A percentile compares a stretch with the other conserved stretches of the same genome.
Conservation (phyloP, 2,329 filamentous ascomycete species). For the Exophiala sp. region DNA sequence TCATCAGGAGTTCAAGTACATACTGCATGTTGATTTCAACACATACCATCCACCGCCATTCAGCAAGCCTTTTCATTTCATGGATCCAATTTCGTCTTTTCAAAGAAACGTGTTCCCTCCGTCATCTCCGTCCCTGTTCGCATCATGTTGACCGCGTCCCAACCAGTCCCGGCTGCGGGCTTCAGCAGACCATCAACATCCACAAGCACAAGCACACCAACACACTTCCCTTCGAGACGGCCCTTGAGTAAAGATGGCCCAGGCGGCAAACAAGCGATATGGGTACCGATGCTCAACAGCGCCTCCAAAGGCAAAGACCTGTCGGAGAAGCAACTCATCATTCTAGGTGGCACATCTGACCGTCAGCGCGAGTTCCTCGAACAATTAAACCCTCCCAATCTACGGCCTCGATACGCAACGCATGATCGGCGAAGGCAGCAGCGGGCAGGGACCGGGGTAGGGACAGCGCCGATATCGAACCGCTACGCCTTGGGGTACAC, state of each 20-base stretch:
- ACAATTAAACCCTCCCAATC: constrained; percentile 40
- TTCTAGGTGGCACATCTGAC: constrained; percentile 79
- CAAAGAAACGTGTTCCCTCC: neutral
- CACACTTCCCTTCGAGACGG: constrained; percentile 36
- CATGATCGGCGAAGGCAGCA: constrained; percentile 46
- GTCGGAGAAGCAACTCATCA: constrained; percentile 83
- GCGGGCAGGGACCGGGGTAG: constrained; percentile 40
- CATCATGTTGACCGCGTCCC: constrained; percentile 19
- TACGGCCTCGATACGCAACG: constrained; percentile 41
- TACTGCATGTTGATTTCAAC: too few relatives aligned
- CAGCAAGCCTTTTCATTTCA: neutral
- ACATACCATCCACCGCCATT: constrained; percentile 2
- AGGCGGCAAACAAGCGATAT: constrained; percentile 71
- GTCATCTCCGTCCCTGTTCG: neutral
- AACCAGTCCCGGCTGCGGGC: constrained; percentile 5
- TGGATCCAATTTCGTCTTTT: neutral
- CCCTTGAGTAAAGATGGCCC: constrained; percentile 49
- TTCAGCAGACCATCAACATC: constrained; percentile 7
- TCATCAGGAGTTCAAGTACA: too few relatives aligned
- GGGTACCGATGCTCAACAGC: constrained; percentile 86
- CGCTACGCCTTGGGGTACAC: constrained; percentile 90
- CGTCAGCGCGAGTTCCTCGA: constrained; percentile 81
- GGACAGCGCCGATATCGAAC: constrained; percentile 74
- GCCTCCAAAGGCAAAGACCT: constrained; percentile 85
- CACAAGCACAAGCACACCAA: neutral